phyloP scores from a whole-genome alignment of 1,139 yeast species.

The Pichia sp. region DNA sequence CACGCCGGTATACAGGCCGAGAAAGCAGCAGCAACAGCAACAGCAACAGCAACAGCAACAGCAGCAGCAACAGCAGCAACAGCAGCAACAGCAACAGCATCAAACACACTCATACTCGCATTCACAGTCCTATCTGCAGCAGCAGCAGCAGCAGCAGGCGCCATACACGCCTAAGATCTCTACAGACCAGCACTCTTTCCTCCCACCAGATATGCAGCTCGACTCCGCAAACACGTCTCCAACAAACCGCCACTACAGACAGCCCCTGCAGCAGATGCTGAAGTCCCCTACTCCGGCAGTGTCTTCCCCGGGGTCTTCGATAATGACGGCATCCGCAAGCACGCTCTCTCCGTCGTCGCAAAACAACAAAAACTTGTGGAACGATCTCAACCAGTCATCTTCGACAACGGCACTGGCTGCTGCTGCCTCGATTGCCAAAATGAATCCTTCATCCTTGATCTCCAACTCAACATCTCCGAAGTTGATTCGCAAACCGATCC shows the following conservation, averaged over 20 bases:
- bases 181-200: not conserved
- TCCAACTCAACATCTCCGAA: conserved; percentile 16
- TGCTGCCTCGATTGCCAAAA: conserved; percentile 32
- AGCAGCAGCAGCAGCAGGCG: not conserved
- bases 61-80: not conserved
- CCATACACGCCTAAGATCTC: not conserved
- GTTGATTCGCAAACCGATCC: conserved; percentile 2
- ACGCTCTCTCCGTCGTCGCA: not conserved
- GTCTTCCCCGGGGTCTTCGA: not conserved
- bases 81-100: not conserved
- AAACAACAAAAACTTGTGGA: conserved; percentile 21
- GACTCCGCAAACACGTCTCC: not conserved
- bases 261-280: not conserved
- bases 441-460: conserved; percentile 27
- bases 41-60: not conserved
- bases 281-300: not conserved
- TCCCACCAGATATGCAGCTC: not conserved
- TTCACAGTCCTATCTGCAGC: not conserved
- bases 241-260: not conserved
- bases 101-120: not conserved
- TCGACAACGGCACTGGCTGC: conserved; percentile 34
- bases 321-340: not conserved
- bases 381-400: conserved; percentile 26
- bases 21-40: conserved; percentile 3
- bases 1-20: not conserved